Evolutionary conservation across 2,329 filamentous ascomycete genomes (phyloP).

Genomic region (Neurospora sp.): DNA sequence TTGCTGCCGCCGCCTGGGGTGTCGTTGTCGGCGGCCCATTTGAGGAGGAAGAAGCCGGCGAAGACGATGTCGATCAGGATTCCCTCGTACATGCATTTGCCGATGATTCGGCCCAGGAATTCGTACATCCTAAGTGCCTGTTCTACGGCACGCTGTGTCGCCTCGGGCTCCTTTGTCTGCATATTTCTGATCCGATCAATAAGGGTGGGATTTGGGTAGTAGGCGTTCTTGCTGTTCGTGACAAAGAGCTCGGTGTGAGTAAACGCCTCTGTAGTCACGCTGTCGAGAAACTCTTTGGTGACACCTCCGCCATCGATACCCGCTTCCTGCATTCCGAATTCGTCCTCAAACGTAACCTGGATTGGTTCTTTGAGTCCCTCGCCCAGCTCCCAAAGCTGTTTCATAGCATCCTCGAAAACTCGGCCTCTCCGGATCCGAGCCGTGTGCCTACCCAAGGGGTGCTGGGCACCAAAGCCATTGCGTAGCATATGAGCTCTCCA

Average conservation of each 20-base stretch:
- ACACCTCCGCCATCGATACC: conserved; percentile 96
- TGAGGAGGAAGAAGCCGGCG: conserved; percentile 89
- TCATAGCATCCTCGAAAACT: conserved; percentile 77
- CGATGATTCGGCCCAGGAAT: conserved; percentile 84
- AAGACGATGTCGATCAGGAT: conserved; percentile 91
- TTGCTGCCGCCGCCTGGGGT: conserved; percentile 70
- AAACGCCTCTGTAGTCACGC: conserved; percentile 79
- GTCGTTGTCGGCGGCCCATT: conserved; percentile 59
- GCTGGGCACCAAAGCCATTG: conserved; percentile 25
- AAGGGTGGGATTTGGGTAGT: conserved; percentile 78
- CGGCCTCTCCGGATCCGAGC: conserved; percentile 69
- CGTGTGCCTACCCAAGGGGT: conserved; percentile 50
- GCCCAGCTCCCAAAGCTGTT: conserved; percentile 70
- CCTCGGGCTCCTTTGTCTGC: conserved; percentile 26
- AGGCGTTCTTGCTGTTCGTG: conserved; percentile 73
- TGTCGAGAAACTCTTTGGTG: conserved; percentile 92
- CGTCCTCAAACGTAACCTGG: conserved; percentile 90
- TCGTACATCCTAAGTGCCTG: conserved; percentile 66
- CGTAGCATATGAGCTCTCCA: conserved; percentile 53
- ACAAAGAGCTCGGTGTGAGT: conserved; percentile 58
- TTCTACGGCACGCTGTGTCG: conserved; percentile 45
- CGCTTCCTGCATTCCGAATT: conserved; percentile 77
- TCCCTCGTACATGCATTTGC: conserved; percentile 95
- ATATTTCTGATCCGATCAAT: conserved; percentile 48
- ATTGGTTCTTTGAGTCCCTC: conserved; percentile 88